Evolutionary conservation across 2,329 filamentous ascomycete genomes (phyloP), one percentile per base, ranked within the genome.

Genomic region (Verruconis gallopava): DNA sequence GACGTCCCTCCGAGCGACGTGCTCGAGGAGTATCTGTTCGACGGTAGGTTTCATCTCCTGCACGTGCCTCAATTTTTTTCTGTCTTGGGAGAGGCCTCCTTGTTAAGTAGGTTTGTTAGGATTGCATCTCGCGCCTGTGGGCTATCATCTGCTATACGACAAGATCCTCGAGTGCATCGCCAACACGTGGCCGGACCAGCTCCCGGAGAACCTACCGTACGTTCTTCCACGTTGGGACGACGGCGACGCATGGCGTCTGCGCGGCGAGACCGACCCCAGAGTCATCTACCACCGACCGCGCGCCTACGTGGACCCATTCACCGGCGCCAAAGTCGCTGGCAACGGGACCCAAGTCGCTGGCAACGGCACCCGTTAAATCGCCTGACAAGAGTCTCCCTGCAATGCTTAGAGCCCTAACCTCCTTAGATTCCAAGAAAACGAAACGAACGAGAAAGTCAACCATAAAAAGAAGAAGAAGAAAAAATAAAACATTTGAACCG

Each of bases 1-100:
- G 56, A 74, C 61, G 61, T 73, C 60, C 55, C 74, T 56, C 50
- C 69, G 38, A 80, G 77, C 53, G 69, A 77, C 42, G 64, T 58
- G 5, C 55, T 79, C 35, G 60, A 62, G 18, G 58, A 60, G 18
- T 58, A 76, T 41, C 61, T 79, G 47, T 63, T 64, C 39, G 75
- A 78, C 58, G 76, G 75, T 74, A 50, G 46, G 68, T 35, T 6
- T n/a, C n/a, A n/a, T n/a, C n/a, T n/a, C n/a, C 11, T 30, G 14
- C 13, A 11, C 25, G 11, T 11, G 25, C 11, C 13, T 30, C 11
- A 13, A 30, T 11, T 30, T 30, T 13, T 30, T 30, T 11, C 25
- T 30, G 25, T 11, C 25, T 30, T 30, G 25, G n/a, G 20, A n/a
- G 5, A 17, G 11, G 21, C 28, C 15, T 21, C 15, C 20, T 37